phyloP scores from a whole-genome alignment of 352 stramenopile species.

The Phytophthora cactorum region DNA sequence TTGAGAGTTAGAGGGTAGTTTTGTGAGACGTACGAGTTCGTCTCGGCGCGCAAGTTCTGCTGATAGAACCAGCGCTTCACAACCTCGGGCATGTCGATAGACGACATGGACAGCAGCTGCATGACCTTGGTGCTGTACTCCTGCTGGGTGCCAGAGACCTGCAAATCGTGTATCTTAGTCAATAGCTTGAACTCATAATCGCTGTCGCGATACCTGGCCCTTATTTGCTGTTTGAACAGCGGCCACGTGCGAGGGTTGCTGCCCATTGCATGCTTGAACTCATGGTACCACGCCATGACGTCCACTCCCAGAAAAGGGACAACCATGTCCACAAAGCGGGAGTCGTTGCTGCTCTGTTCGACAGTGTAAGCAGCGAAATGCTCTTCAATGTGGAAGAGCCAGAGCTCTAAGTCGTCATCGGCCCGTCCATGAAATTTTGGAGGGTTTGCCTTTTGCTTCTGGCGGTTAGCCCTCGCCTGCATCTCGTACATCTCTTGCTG shows the following conservation, averaged over 20 bases:
- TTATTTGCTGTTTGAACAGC: constrained; percentile 7
- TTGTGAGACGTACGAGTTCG: neutral
- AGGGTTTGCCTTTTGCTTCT: constrained; percentile 11
- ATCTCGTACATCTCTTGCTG: constrained; percentile 20
- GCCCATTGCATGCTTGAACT: constrained; percentile 7
- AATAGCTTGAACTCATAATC: constrained; percentile 20
- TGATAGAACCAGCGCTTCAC: constrained; percentile 15
- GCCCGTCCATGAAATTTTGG: constrained; percentile 6
- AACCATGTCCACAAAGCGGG: constrained; percentile 7
- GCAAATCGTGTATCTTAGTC: neutral
- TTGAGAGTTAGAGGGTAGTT: neutral
- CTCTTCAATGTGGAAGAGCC: constrained; percentile 16
- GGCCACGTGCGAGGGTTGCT: neutral
- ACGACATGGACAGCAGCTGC: neutral
- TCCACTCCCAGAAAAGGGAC: constrained; percentile 4
- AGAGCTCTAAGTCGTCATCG: constrained; percentile 16
- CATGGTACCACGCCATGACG: constrained; percentile 11
- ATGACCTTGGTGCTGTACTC: constrained; percentile 6
- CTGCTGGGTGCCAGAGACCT: neutral
- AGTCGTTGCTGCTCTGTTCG: constrained; percentile 4
- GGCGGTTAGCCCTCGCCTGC: neutral
- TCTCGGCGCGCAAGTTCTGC: neutral
- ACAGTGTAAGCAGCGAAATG: neutral
- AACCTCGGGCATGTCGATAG: neutral
- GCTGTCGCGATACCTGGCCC: neutral